Evolutionary conservation across 352 stramenopile genomes (phyloP), one percentile per base, ranked within the genome.

Genomic region (Globisporangium heterothallicum): DNA sequence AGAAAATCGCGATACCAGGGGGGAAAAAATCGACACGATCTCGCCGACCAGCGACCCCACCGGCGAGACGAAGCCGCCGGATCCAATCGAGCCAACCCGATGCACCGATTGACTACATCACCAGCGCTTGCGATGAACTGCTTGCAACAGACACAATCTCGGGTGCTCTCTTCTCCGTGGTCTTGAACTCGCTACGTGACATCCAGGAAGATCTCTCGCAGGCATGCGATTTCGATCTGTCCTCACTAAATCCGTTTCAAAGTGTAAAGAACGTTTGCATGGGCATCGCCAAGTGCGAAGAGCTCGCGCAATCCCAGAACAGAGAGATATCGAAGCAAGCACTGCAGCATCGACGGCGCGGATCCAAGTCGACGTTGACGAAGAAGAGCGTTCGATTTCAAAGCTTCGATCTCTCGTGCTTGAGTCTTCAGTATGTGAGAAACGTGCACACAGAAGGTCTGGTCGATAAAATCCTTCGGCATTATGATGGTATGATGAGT

Each of bases 321-420:
- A 40, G 47, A 16, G 56, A 42, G 29, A 26, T 16, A 21, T 53
- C 50, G 3, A 64, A 57, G 16, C 56, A 49, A 14, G 55, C 49
- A n/a, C 58, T 59, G 27, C 36, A 43, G 8, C 27, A 56, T 16
- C 53, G 51, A 21, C 54, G 36, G n/a, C 41, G 56, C 36, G 49
- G 42, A 10, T 40, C 19, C 7, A 54, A 61, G 30, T 9, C 43
- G 25, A 19, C 57, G 30, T 38, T 53, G 18, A 4, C 27, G 22
- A 54, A 64, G 53, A 79, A 79, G 29, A 62, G 59, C 53, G 73
- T 88, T n/a, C 64, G 72, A 0, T 88, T 88, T 30, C 78, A 66
- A 16, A 78, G 64, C 19, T 88, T 88, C 18, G 72, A 86, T 42
- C 58, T 88, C 2, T 88, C 78, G 6, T 83, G 74, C 22, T 41